Evolutionary conservation across 2,329 filamentous ascomycete genomes (phyloP).

Genomic region (Aureobasidium pullulans): DNA sequence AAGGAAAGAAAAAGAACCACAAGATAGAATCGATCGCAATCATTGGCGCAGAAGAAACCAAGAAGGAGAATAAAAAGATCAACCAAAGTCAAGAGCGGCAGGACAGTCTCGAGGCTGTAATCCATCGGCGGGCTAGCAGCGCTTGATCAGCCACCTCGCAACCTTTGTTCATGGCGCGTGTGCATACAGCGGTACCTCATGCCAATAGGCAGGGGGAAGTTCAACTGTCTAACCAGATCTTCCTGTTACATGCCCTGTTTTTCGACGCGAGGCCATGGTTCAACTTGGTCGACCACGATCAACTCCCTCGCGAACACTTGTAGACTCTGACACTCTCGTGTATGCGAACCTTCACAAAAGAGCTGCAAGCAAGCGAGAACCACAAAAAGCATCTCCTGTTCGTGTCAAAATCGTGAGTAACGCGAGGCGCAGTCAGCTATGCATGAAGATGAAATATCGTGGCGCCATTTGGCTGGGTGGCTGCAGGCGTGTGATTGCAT

Average conservation of each 20-base stretch:
- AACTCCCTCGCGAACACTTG: conserved; percentile 2
- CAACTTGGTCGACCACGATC: background rate
- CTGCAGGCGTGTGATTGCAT: conserved; percentile 7
- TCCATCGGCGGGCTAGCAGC: background rate
- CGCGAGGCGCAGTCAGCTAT: conserved; percentile 11
- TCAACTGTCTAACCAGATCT: conserved; percentile 4
- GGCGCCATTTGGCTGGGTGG: conserved; percentile 11
- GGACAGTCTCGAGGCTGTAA: background rate
- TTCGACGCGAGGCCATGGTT: background rate
- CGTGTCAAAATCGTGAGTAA: conserved; percentile 6
- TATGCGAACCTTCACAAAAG: background rate
- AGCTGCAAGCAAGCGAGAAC: background rate
- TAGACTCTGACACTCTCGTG: background rate
- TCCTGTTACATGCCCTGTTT: background rate
- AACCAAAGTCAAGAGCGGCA: background rate
- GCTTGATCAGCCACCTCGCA: conserved; percentile 12
- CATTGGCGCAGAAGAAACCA: background rate
- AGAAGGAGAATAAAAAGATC: background rate
- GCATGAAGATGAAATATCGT: background rate
- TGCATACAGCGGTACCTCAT: conserved; percentile 4
- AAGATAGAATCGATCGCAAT: background rate
- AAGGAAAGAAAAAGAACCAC: background rate
- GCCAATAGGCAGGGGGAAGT: background rate
- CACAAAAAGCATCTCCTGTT: conserved; percentile 4
- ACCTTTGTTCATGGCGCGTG: background rate